A percentile compares a stretch with the other conserved stretches of the same genome.
Conservation (phyloP, 768 basidiomycete genomes). For the Coprinopsis cinerea region DNA sequence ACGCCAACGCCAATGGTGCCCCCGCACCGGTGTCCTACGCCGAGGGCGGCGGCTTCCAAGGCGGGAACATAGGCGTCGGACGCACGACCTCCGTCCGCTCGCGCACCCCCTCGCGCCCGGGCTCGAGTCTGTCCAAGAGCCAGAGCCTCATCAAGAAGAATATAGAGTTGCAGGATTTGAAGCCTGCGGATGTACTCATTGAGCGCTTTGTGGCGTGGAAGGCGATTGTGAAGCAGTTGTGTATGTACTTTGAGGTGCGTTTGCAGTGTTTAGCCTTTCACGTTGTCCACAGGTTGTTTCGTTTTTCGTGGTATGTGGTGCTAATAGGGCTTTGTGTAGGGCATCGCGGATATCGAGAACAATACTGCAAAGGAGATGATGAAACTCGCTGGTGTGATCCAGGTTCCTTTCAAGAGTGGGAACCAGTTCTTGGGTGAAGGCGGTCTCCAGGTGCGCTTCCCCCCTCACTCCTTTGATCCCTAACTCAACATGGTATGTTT, state of each 20-base stretch:
- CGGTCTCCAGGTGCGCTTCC: conserved; percentile 66
- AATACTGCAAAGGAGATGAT: conserved; percentile 90
- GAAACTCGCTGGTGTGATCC: conserved; percentile 91
- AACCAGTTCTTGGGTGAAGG: conserved; percentile 99
- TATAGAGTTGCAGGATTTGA: conserved; percentile 82
- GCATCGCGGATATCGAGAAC: conserved; percentile 82
- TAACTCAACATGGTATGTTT: background rate
- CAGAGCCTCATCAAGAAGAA: conserved; percentile 94
- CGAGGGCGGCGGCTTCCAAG: too few relatives aligned
- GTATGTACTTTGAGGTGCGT: conserved; percentile 76
- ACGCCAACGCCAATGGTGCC: background rate
- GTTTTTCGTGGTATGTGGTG: too few relatives aligned
- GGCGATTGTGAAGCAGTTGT: conserved; percentile 92
- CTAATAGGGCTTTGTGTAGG: too few relatives aligned
- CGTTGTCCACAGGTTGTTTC: background rate
- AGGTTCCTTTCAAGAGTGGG: conserved; percentile 92
- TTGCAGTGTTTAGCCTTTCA: background rate
- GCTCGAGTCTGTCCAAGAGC: conserved; percentile 48
- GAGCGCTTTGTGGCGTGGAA: conserved; percentile 95
- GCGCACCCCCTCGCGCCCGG: background rate
- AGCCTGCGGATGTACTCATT: conserved; percentile 93
- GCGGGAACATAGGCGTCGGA: too few relatives aligned
- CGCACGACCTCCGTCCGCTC: background rate
- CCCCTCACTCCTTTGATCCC: background rate
- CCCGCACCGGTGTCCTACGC: background rate